Conservation (phyloP, 345 rosid species). For the Limnanthes douglasii region DNA sequence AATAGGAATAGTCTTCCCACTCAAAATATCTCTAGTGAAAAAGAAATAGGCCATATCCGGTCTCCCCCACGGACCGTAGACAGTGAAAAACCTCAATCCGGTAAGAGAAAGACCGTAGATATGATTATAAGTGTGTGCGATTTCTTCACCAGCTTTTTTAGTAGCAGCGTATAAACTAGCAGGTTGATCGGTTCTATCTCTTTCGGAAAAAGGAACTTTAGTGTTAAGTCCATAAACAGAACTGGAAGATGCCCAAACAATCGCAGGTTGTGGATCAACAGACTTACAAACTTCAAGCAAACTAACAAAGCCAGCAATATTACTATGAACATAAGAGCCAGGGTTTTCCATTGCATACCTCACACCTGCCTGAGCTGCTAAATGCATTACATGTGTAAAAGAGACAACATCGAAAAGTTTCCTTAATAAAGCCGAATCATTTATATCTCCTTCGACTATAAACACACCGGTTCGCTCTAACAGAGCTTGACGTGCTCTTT, state of each 20-base stretch:
- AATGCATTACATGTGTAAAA: conserved; percentile 86
- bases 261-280: conserved; percentile 63
- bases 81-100: conserved; percentile 75
- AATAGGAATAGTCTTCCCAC: conserved; percentile 49
- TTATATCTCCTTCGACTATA: conserved; percentile 84
- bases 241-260: conserved; percentile 90
- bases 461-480: conserved; percentile 63
- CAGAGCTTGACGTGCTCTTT: conserved; percentile 76
- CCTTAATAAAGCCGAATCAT: conserved; percentile 51
- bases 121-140: conserved; percentile 89
- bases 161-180: conserved; percentile 91
- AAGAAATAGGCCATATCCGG: conserved; percentile 96
- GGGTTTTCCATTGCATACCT: conserved; percentile 90
- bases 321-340: conserved; percentile 66
- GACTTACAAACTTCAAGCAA: conserved; percentile 69
- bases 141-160: conserved; percentile 87
- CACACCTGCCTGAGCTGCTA: conserved; percentile 91
- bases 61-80: conserved; percentile 92
- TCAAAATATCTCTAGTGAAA: conserved; percentile 64
- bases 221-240: conserved; percentile 82
- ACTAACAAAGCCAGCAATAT: conserved; percentile 73
- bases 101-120: conserved; percentile 79
- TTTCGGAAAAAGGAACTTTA: conserved; percentile 81
- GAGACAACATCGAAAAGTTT: conserved; percentile 61
- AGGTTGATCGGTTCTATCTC: conserved; percentile 87